Evolutionary conservation across 257 asterid genomes (phyloP).

Genomic region (Solanum virginianum): DNA sequence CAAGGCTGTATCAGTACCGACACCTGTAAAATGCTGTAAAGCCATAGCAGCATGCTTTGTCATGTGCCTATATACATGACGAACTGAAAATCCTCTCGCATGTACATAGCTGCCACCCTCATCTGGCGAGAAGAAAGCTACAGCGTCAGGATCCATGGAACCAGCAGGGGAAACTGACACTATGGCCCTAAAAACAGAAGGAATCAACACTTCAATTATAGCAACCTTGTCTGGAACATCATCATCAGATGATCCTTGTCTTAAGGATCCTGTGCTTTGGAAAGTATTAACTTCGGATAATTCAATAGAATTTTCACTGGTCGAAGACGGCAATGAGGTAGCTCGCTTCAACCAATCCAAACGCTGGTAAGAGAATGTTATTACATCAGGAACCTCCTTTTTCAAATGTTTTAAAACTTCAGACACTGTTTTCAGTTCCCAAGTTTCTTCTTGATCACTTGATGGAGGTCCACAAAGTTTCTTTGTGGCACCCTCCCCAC

Average conservation of each 20-base stretch:
- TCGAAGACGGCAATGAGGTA: slow-evolving; percentile 43
- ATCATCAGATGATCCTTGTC: slow-evolving; percentile 41
- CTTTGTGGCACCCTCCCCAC: slow-evolving; percentile 46
- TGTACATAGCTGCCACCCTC: slow-evolving; percentile 96
- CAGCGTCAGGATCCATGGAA: slow-evolving; percentile 72
- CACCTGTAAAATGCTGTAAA: slow-evolving; percentile 56
- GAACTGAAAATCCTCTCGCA: slow-evolving; percentile 58
- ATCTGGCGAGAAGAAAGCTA: slow-evolving; percentile 86
- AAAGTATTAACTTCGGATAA: slow-evolving; percentile 47
- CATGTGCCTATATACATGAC: slow-evolving; percentile 58
- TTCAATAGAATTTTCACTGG: slow-evolving; percentile 37
- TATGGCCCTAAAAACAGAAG: slow-evolving; percentile 70
- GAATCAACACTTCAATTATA: slow-evolving; percentile 62
- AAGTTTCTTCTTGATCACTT: slow-evolving; percentile 36
- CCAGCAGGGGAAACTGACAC: slow-evolving; percentile 86
- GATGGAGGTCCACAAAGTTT: slow-evolving; percentile 38
- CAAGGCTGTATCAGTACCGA: slow-evolving; percentile 42
- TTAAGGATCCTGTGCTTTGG: slow-evolving; percentile 38
- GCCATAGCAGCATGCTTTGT: slow-evolving; percentile 95
- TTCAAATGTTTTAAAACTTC: slow-evolving; percentile 55
- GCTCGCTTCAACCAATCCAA: slow-evolving; percentile 87
- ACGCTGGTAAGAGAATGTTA: slow-evolving; percentile 58
- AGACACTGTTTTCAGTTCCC: slow-evolving; percentile 42
- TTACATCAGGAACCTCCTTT: slow-evolving; percentile 61
- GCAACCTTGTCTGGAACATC: slow-evolving; percentile 55